phyloP scores from a whole-genome alignment of 441 rosid species.

The Flueggea neowawraea region DNA sequence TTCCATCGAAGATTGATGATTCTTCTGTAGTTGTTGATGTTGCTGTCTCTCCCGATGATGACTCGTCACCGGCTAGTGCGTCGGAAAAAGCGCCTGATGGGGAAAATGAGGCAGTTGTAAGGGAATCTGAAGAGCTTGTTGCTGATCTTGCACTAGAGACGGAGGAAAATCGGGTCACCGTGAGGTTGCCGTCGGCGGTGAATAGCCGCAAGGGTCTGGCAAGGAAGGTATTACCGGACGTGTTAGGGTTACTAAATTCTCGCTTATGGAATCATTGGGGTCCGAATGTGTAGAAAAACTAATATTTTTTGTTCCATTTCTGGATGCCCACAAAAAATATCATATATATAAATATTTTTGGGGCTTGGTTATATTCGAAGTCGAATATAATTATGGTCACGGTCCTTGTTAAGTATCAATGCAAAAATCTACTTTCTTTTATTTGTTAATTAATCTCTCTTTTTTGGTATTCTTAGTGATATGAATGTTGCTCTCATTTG shows the following conservation, averaged over 20 bases:
- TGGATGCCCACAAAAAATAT: conserved; percentile 15
- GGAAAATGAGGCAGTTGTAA: conserved; percentile 16
- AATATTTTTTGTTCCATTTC: neutral
- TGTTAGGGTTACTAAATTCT: conserved; percentile 73
- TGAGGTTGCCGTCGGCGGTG: conserved; percentile 14
- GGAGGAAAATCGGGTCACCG: conserved; percentile 2
- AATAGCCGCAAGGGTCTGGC: conserved; percentile 66
- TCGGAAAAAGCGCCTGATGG: conserved; percentile 12
- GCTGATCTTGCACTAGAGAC: neutral
- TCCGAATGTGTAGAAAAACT: conserved; percentile 52
- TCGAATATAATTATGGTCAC: too few relatives aligned
- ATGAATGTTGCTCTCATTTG: too few relatives aligned
- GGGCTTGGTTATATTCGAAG: too few relatives aligned
- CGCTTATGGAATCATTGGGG: conserved; percentile 87
- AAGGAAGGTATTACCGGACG: conserved; percentile 95
- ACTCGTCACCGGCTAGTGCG: conserved; percentile 6
- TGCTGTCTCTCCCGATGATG: conserved; percentile 10
- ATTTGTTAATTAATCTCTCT: too few relatives aligned
- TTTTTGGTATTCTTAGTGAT: too few relatives aligned
- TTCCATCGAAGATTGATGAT: too few relatives aligned
- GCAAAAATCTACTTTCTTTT: too few relatives aligned
- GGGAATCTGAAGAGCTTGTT: conserved; percentile 1
- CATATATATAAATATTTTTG: too few relatives aligned
- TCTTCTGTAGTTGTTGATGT: too few relatives aligned
- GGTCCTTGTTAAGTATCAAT: too few relatives aligned